Evolutionary conservation across 208 protist species (phyloP).

Genomic region (Crithidia mellificae): DNA sequence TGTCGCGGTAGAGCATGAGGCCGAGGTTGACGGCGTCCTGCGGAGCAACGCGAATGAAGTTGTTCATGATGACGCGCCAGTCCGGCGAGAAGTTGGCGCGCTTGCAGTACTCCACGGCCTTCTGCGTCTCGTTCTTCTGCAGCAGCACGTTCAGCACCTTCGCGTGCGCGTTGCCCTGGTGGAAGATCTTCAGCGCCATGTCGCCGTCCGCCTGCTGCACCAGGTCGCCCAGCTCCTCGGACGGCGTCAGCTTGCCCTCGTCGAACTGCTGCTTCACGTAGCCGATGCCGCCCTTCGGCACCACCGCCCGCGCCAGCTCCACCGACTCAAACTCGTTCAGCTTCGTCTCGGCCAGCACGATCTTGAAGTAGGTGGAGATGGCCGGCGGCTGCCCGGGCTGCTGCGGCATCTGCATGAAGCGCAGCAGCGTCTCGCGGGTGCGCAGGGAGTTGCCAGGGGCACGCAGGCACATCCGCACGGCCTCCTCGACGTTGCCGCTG

Average conservation of each 20-base stretch:
- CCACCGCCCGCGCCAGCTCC: conserved; percentile 96
- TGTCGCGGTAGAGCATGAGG: conserved; percentile 89
- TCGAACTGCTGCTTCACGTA: conserved; percentile 98
- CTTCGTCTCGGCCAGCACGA: conserved; percentile 95
- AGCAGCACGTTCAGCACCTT: conserved; percentile 96
- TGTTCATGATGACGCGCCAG: conserved; percentile 94
- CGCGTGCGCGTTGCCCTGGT: conserved; percentile 87
- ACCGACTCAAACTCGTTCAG: conserved; percentile 98
- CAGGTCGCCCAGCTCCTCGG: conserved; percentile 98
- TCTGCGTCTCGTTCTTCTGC: conserved; percentile 95
- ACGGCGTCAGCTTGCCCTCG: conserved; percentile 98
- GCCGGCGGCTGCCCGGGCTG: conserved; percentile 91
- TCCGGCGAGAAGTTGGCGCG: conserved; percentile 96
- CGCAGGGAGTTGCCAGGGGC: conserved; percentile 95
- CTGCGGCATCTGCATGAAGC: conserved; percentile 88
- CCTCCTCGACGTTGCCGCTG: conserved; percentile 91
- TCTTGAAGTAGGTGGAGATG: conserved; percentile 98
- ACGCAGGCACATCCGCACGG: conserved; percentile 94
- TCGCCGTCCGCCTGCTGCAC: conserved; percentile 86
- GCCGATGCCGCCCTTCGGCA: conserved; percentile 85
- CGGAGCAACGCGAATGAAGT: conserved; percentile 90
- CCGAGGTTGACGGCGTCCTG: conserved; percentile 94
- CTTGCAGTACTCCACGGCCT: conserved; percentile 98
- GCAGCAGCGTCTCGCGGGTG: conserved; percentile 95
- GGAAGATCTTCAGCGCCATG: conserved; percentile 98